Base-by-base conservation (phyloP, 2,329 filamentous ascomycete genomes). In the Eutypa lata region DNA sequence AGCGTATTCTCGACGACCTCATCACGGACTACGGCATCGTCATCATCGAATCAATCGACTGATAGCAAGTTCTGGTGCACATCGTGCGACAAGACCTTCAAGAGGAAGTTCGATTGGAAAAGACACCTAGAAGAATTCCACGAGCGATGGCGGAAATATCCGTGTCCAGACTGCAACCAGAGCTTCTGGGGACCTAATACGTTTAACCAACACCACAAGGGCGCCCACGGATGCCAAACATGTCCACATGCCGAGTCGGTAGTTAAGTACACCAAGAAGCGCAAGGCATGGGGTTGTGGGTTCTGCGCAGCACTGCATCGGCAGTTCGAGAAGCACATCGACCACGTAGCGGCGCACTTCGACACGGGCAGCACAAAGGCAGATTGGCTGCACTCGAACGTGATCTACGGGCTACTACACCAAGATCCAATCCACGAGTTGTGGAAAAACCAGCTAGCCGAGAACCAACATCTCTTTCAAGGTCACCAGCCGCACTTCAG, bases 111-210 rank as follows among this genome's bases (percentile, higher is more conserved):
- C 57, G 83, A 87, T 66, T 88, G 81, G 85, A 86, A 86, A 68
- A 78, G 82, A 31, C 85, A 88, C 67, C 83, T 88, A 65, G 84
- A 87, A 61, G 83, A 86, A 67, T 86, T 87, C 62, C 84, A 87
- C 68, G 84, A 87, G 72, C 81, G 84, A 51, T 82, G 82, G 73
- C 81, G 84, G 57, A 86, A 85, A 63, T 87, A 86, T 66, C 82
- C 83, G 13, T 87, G 84, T 61, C 83, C 84, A 6, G 83, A 84
- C 58, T 88, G 85, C 70, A 86, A 86, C 67, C 81, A 84, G 61
- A 83, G 82, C 63, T 86, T 87, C 68, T 86, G 83, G 76, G 83
- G 83, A 10, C 82, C 83, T 59, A 87, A 87, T 65, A 84, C 82
- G 4, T 87, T 87, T 68, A 84, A 86, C 59, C 83, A 86, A 65